These are phyloP conservation scores for Bryum argenteum DNA, from an alignment of 225 moss, liverwort and hornwort genomes.

Conservation along the genomic window DNA sequence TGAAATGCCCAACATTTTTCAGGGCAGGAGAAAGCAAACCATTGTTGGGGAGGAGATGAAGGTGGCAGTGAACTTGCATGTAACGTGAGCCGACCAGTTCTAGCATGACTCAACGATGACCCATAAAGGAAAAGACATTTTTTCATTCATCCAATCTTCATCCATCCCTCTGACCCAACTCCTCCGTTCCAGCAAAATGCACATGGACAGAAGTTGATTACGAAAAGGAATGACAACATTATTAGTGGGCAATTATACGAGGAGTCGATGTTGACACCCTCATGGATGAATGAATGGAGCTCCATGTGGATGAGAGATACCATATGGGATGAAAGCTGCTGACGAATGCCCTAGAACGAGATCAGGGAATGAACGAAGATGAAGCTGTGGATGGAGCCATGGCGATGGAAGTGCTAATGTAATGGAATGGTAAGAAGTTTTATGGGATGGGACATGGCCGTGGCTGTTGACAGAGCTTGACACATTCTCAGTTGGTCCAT, in stretches of 20 bases:
- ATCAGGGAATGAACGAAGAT: conserved; percentile 27
- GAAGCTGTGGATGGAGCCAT: not conserved
- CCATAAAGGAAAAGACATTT: not conserved
- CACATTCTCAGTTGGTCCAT: not conserved
- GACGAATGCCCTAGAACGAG: conserved; percentile 35
- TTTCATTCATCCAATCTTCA: not conserved
- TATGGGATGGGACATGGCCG: not conserved
- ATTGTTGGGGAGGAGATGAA: no score
- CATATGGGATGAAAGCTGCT: not conserved
- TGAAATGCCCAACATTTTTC: no score
- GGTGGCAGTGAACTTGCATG: no score
- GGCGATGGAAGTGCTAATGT: not conserved
- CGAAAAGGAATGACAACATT: not conserved
- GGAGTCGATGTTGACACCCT: conserved; percentile 6
- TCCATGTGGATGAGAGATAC: no score
- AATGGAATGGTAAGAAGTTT: not conserved
- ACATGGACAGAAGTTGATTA: conserved; percentile 20
- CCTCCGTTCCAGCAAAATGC: not conserved
- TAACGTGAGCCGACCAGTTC: no score
- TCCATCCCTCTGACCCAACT: not conserved
- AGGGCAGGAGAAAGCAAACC: no score
- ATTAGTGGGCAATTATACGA: conserved; percentile 9
- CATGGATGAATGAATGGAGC: not conserved
- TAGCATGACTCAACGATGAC: no score
- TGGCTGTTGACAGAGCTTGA: not conserved